phyloP scores from a whole-genome alignment of 2,329 filamentous ascomycete species.

The Hypoxylon sp. region DNA sequence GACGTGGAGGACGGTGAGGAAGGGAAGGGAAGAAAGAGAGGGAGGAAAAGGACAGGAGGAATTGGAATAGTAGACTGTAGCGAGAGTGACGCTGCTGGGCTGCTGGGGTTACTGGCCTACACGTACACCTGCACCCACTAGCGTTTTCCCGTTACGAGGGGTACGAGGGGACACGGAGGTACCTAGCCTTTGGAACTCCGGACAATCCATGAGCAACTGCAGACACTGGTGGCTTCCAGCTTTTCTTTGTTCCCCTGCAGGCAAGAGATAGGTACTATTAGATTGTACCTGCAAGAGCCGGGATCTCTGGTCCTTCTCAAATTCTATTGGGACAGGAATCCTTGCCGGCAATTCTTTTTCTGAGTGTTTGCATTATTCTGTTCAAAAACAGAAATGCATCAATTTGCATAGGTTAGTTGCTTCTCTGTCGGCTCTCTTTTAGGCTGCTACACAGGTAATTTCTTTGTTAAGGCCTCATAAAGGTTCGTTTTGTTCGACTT shows the following conservation, averaged over 20 bases:
- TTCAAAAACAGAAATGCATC: slow-evolving; percentile 17
- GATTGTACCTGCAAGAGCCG: slow-evolving; percentile 9
- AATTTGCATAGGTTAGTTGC: slow-evolving; percentile 11
- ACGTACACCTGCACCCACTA: background rate
- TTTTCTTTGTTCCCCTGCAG: slow-evolving; percentile 7
- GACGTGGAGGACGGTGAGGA: slow-evolving; percentile 40
- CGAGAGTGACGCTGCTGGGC: slow-evolving; percentile 14
- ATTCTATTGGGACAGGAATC: slow-evolving; percentile 28
- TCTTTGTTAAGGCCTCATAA: background rate
- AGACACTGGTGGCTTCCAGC: background rate
- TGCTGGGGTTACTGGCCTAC: background rate
- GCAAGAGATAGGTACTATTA: background rate
- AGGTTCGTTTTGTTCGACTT: background rate
- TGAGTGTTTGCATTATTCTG: slow-evolving; percentile 34
- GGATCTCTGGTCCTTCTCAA: slow-evolving; percentile 23
- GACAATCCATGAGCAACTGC: slow-evolving; percentile 11
- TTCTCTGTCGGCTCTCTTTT: slow-evolving; percentile 16
- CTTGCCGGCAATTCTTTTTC: slow-evolving; percentile 27
- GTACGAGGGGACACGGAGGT: background rate
- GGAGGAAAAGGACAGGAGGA: slow-evolving; percentile 33
- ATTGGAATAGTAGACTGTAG: slow-evolving; percentile 24
- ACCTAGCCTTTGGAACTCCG: slow-evolving; percentile 23
- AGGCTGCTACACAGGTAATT: slow-evolving; percentile 4
- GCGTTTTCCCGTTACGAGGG: slow-evolving; percentile 10
- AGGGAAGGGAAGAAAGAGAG: slow-evolving; percentile 36